Evolutionary conservation across 768 basidiomycete genomes (phyloP).

Genomic region (Leucosporidium scottii): DNA sequence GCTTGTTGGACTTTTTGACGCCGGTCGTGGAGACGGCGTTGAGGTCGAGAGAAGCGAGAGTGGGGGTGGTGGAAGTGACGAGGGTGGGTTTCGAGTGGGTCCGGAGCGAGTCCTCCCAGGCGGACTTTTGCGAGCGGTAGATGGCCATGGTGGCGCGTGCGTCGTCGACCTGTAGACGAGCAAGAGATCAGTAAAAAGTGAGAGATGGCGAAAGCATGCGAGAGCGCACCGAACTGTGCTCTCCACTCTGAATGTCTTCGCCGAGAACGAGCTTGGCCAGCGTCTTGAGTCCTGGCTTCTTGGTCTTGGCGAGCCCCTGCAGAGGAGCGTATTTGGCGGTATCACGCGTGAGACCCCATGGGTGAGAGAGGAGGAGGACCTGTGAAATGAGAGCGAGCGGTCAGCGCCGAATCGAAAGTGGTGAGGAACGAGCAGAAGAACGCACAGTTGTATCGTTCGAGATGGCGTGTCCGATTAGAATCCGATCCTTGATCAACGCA

Average conservation of each 20-base stretch:
- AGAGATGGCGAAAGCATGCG: neutral
- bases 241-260: slow-evolving; percentile 72
- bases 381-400: slow-evolving; percentile 11
- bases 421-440: slow-evolving; percentile 49
- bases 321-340: slow-evolving; percentile 44
- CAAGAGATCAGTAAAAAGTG: neutral
- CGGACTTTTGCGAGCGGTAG: slow-evolving; percentile 69
- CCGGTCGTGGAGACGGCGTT: slow-evolving; percentile 15
- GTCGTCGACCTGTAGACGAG: slow-evolving; percentile 63
- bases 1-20: slow-evolving; percentile 22
- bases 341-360: slow-evolving; percentile 43
- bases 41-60: slow-evolving; percentile 16
- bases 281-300: slow-evolving; percentile 66
- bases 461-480: slow-evolving; percentile 85
- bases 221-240: slow-evolving; percentile 75
- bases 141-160: slow-evolving; percentile 93
- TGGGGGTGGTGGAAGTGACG: slow-evolving; percentile 27
- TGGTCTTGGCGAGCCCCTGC: slow-evolving; percentile 55
- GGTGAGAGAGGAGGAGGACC: slow-evolving; percentile 46
- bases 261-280: slow-evolving; percentile 73
- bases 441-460: slow-evolving; percentile 79
- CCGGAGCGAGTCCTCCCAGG: slow-evolving; percentile 63
- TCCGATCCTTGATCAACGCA: slow-evolving; percentile 63
- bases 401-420: slow-evolving; percentile 44
- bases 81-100: slow-evolving; percentile 36